phyloP scores from a whole-genome alignment of 345 rosid genomes.

The Cochlearia excelsa region DNA sequence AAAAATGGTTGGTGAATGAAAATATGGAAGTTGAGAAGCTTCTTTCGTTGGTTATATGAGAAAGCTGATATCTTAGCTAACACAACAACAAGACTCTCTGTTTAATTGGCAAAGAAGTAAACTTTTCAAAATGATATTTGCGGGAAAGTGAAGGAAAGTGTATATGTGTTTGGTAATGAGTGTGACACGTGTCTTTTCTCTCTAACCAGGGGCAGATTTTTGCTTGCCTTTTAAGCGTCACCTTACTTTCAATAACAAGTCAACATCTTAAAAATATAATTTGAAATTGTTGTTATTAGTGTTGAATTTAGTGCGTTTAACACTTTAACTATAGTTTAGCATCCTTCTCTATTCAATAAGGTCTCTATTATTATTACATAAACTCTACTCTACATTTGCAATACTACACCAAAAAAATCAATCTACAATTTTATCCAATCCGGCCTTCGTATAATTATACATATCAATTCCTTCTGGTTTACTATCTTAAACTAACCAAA shows the following conservation, averaged over 20 bases:
- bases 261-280: neutral
- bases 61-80: constrained; percentile 35
- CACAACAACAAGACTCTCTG: neutral
- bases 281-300: too few relatives aligned
- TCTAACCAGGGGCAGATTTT: constrained; percentile 29
- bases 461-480: constrained; percentile 7
- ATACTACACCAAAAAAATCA: constrained; percentile 18
- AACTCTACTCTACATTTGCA: constrained; percentile 19
- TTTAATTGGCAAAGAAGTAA: constrained; percentile 32
- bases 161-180: constrained; percentile 34
- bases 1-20: constrained; percentile 45
- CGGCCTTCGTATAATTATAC: constrained; percentile 3
- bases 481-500: neutral
- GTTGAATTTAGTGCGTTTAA: too few relatives aligned
- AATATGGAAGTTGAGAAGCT: constrained; percentile 56
- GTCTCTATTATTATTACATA: constrained; percentile 3
- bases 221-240: constrained; percentile 38
- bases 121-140: constrained; percentile 40
- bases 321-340: too few relatives aligned
- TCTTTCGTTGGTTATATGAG: constrained; percentile 40
- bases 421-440: constrained; percentile 9
- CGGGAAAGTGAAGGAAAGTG: constrained; percentile 63
- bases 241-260: constrained; percentile 14
- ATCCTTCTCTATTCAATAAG: constrained; percentile 8
- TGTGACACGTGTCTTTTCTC: constrained; percentile 22